Evolutionary conservation across 2,329 filamentous ascomycete species (phyloP).

Genomic region (Sporothrix luriei): DNA sequence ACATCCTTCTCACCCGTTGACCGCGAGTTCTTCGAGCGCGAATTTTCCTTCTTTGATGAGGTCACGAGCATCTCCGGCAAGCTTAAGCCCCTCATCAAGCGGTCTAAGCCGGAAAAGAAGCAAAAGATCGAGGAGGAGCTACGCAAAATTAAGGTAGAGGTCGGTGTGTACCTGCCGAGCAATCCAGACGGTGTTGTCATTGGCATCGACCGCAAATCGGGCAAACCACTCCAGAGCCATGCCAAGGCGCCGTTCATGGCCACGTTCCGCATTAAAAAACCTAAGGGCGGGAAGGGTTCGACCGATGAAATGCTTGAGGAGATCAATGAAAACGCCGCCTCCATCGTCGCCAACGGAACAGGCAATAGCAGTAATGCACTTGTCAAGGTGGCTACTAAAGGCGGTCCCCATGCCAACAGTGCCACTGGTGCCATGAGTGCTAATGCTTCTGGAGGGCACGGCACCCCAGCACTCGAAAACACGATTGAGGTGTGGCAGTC

Average conservation of each 20-base stretch:
- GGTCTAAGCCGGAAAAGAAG: slow-evolving; percentile 93
- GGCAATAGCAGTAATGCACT: slow-evolving; percentile 31
- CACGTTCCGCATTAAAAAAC: slow-evolving; percentile 94
- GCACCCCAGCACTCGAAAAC: slow-evolving; percentile 46
- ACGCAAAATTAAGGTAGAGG: slow-evolving; percentile 93
- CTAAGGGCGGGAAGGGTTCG: slow-evolving; percentile 57
- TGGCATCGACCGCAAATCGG: slow-evolving; percentile 96
- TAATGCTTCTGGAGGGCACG: not conserved
- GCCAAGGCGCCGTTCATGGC: slow-evolving; percentile 99
- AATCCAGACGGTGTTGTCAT: slow-evolving; percentile 97
- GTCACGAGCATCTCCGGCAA: slow-evolving; percentile 96
- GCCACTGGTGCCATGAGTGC: not conserved
- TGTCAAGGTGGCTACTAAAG: slow-evolving; percentile 16
- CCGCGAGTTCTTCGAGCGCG: slow-evolving; percentile 83
- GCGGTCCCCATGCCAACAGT: not conserved
- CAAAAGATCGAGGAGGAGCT: slow-evolving; percentile 99
- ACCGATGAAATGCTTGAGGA: slow-evolving; percentile 57
- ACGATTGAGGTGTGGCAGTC: slow-evolving; percentile 97
- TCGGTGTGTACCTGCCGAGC: slow-evolving; percentile 94
- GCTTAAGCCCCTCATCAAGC: slow-evolving; percentile 88
- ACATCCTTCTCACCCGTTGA: slow-evolving; percentile 78
- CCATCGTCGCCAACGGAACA: slow-evolving; percentile 29
- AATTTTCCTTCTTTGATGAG: slow-evolving; percentile 98
- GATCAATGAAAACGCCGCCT: slow-evolving; percentile 45
- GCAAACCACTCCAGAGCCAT: slow-evolving; percentile 95